A percentile compares a stretch with the other conserved stretches of the same genome.
phyloP scores from a whole-genome alignment of 176 grass and related monocot genomes.

The Aegilops tauschii region DNA sequence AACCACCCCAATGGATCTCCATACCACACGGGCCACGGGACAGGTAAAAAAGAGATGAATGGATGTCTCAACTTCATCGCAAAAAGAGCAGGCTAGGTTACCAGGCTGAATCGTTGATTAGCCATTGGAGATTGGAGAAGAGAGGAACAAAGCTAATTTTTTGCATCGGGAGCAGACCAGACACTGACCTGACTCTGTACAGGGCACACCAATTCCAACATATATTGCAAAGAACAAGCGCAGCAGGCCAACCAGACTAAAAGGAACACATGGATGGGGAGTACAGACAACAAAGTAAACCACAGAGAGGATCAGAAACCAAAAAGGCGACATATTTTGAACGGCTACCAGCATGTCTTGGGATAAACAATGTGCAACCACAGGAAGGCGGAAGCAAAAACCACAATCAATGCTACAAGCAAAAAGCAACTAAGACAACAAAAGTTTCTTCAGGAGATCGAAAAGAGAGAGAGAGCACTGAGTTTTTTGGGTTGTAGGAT shows the following conservation, averaged over 20 bases:
- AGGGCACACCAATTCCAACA: background rate
- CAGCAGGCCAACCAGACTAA: background rate
- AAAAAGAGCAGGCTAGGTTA: too few species aligned
- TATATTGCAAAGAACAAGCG: background rate
- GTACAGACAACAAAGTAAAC: background rate
- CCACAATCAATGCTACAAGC: background rate
- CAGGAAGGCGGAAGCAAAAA: background rate
- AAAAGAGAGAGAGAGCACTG: background rate
- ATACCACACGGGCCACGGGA: too few species aligned
- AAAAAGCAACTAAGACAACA: background rate
- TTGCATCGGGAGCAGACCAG: background rate
- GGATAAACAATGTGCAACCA: background rate
- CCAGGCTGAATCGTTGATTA: too few species aligned
- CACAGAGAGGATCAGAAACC: background rate
- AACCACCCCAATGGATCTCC: too few species aligned
- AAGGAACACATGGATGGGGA: background rate
- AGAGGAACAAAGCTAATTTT: background rate
- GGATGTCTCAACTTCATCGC: too few species aligned
- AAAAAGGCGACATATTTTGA: background rate
- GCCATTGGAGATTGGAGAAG: too few species aligned
- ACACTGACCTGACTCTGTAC: background rate
- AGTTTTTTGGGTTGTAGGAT: too few species aligned
- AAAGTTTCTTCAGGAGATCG: background rate
- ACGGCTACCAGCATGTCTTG: background rate
- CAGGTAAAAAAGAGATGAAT: too few species aligned